phyloP scores from a whole-genome alignment of 106 monocot species.

The Alisma plantagoaquatica region DNA sequence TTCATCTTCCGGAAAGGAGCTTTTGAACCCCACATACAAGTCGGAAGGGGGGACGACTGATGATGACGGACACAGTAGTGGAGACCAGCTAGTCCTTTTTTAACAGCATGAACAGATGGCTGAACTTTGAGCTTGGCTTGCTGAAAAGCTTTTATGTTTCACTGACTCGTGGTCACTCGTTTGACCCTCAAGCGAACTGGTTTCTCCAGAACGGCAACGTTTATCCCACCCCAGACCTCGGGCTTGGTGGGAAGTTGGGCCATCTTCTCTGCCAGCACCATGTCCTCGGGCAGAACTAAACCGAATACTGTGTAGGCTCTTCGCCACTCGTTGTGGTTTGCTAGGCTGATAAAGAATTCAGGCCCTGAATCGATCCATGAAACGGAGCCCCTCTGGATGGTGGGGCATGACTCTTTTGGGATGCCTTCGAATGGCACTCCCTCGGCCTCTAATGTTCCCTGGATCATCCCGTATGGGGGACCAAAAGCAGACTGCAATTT shows the following conservation, averaged over 20 bases:
- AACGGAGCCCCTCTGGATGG: constrained; percentile 56
- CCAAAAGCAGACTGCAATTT: constrained; percentile 41
- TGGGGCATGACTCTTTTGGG: constrained; percentile 46
- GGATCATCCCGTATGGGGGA: constrained; percentile 73
- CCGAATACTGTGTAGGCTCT: constrained; percentile 64
- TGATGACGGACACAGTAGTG: too few relatives aligned
- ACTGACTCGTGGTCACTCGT: constrained; percentile 2
- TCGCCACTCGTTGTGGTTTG: constrained; percentile 72
- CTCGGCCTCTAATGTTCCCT: constrained; percentile 75
- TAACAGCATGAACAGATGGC: too few relatives aligned
- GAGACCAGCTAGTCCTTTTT: too few relatives aligned
- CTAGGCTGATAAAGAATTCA: constrained; percentile 83
- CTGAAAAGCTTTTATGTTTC: too few relatives aligned
- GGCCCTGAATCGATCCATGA: constrained; percentile 86
- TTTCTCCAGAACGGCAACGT: constrained; percentile 45
- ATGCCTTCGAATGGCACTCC: constrained; percentile 43
- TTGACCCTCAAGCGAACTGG: constrained; percentile 42
- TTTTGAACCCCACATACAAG: too few relatives aligned
- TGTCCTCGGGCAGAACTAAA: constrained; percentile 51
- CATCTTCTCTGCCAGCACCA: constrained; percentile 64
- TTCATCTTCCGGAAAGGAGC: too few relatives aligned
- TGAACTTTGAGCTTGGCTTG: too few relatives aligned
- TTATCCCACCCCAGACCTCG: constrained; percentile 46
- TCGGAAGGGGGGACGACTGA: too few relatives aligned
- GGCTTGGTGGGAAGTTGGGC: constrained; percentile 37